These are phyloP conservation scores for Petunia axillaris DNA, from an alignment of 257 asterid genomes.

Conservation along the genomic window DNA sequence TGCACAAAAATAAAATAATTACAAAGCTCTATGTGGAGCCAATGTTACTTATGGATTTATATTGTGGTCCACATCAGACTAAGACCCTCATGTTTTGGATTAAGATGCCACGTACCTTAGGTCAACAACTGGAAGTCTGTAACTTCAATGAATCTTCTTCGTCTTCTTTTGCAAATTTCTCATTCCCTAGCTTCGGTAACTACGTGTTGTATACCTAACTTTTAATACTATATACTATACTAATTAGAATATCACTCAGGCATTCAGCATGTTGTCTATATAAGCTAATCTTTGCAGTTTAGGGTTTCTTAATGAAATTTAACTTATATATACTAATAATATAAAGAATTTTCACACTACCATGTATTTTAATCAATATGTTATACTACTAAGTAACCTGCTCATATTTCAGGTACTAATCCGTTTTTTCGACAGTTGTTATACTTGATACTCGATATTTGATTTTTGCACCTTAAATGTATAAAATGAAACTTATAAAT, in stretches of 20 bases:
- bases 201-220: conserved; percentile 23
- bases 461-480: too few relatives aligned
- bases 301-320: too few relatives aligned
- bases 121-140: conserved; percentile 28
- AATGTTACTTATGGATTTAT: conserved; percentile 21
- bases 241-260: not conserved
- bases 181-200: conserved; percentile 13
- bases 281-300: not conserved
- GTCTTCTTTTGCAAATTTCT: not conserved
- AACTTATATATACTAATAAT: too few relatives aligned
- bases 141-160: conserved; percentile 38
- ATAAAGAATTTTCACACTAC: too few relatives aligned
- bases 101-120: conserved; percentile 40
- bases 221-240: not conserved
- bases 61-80: conserved; percentile 36
- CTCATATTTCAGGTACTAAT: too few relatives aligned
- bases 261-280: not conserved
- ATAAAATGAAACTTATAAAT: not conserved
- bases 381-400: too few relatives aligned
- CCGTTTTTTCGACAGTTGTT: too few relatives aligned
- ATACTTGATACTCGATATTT: too few relatives aligned
- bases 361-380: too few relatives aligned
- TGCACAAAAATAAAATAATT: not conserved
- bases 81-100: conserved; percentile 37
- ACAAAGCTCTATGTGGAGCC: conserved; percentile 17